A percentile compares a stretch with the other conserved stretches of the same genome.
phyloP scores from a whole-genome alignment of 2,329 filamentous ascomycete genomes.

The Cercospora beticola region DNA sequence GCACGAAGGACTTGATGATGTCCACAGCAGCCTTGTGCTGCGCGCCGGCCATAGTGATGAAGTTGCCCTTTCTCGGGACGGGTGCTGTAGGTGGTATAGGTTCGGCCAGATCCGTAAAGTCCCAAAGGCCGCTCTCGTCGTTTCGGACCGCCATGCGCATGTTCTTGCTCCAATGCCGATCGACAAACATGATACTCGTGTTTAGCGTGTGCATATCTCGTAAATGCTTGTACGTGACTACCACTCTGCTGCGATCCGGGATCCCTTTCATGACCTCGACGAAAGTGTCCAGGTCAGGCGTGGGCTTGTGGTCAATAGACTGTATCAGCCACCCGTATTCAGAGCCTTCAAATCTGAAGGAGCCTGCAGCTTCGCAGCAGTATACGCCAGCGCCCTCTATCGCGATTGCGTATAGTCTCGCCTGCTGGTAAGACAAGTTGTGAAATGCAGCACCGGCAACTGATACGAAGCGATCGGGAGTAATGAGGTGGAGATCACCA shows the following conservation, averaged over 20 bases:
- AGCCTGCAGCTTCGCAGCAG: constrained; percentile 90
- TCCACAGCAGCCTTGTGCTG: constrained; percentile 88
- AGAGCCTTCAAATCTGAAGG: constrained; percentile 88
- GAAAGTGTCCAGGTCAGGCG: constrained; percentile 82
- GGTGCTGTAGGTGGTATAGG: constrained; percentile 72
- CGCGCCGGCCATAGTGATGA: constrained; percentile 87
- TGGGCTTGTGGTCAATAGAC: constrained; percentile 86
- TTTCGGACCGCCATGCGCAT: constrained; percentile 93
- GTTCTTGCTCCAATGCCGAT: constrained; percentile 92
- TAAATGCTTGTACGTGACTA: constrained; percentile 94
- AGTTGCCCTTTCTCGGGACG: constrained; percentile 75
- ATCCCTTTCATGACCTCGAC: constrained; percentile 87
- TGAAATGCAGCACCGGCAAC: constrained; percentile 95
- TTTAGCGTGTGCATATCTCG: constrained; percentile 91
- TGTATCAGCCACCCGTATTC: constrained; percentile 94
- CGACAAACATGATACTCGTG: constrained; percentile 87
- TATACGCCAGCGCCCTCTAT: constrained; percentile 77
- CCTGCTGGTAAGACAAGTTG: constrained; percentile 94
- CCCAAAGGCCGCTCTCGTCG: constrained; percentile 87
- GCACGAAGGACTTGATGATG: constrained; percentile 90
- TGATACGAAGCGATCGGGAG: constrained; percentile 90
- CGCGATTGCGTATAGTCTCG: constrained; percentile 89
- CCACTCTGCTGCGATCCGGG: constrained; percentile 76
- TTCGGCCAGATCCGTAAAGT: constrained; percentile 83
- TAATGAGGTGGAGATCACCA: constrained; percentile 89